Percentiles rank a stretch among this genome's conserved stretches.
These are phyloP conservation scores for Santalum album DNA, from an alignment of 164 flowering plant species.

Conservation along the genomic window DNA sequence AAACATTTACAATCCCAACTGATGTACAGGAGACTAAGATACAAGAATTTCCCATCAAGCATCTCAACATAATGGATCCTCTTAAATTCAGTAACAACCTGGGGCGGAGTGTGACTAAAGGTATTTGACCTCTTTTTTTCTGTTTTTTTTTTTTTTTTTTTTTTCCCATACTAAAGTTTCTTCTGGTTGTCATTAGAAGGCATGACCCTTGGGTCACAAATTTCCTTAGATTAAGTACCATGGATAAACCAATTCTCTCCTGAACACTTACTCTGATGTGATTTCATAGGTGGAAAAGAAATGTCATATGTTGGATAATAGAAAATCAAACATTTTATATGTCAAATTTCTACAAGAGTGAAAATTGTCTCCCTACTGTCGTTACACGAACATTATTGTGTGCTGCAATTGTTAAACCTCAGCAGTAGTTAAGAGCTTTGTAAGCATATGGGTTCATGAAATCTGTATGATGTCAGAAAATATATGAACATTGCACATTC, in stretches of 20 bases:
- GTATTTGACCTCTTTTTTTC: conserved; percentile 9
- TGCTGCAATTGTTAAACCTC: background rate
- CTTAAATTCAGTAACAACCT: conserved; percentile 26
- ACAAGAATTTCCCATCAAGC: conserved; percentile 15
- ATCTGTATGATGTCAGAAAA: background rate
- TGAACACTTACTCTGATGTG: background rate
- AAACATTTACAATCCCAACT: conserved; percentile 9
- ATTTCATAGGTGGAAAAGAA: background rate
- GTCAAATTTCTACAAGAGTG: background rate
- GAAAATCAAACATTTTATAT: background rate
- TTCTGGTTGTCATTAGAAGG: background rate
- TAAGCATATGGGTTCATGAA: background rate
- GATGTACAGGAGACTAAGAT: conserved; percentile 5
- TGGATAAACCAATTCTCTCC: background rate
- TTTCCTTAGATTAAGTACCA: no score
- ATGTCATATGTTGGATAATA: background rate
- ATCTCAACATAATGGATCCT: conserved; percentile 33
- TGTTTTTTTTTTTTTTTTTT: background rate
- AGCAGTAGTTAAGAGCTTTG: background rate
- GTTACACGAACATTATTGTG: no score
- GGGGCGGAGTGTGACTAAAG: conserved; percentile 30
- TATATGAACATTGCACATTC: background rate
- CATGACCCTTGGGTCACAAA: background rate
- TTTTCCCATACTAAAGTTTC: background rate
- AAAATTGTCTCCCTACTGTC: background rate